Evolutionary conservation across 2,329 filamentous ascomycete species (phyloP).

Genomic region (Ceratocystis cubensis): DNA sequence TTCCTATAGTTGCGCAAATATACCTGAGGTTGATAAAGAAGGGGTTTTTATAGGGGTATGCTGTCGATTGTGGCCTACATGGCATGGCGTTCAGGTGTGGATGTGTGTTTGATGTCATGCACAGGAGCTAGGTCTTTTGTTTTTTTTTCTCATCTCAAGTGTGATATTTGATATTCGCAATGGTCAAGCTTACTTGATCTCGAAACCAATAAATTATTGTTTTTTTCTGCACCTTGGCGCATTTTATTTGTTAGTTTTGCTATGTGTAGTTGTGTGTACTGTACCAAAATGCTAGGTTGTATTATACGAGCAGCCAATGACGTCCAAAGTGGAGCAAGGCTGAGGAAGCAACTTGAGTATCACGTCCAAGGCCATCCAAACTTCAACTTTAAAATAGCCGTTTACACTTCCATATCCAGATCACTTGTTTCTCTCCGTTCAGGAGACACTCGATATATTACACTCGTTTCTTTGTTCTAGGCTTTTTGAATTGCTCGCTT

Average conservation of each 20-base stretch:
- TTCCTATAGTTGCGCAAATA: conserved; percentile 19
- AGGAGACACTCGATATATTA: background rate
- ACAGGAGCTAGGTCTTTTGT: background rate
- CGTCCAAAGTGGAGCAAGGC: conserved; percentile 14
- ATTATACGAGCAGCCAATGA: background rate
- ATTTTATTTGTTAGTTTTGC: background rate
- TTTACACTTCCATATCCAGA: background rate
- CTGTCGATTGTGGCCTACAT: background rate
- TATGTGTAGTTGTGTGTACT: background rate
- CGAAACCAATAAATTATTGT: background rate
- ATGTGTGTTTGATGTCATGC: conserved; percentile 4
- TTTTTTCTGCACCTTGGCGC: background rate
- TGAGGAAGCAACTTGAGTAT: background rate
- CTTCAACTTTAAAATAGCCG: background rate
- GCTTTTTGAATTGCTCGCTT: background rate
- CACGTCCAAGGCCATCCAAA: background rate
- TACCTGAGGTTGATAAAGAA: conserved; percentile 10
- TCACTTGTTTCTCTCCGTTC: background rate
- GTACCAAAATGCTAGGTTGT: background rate
- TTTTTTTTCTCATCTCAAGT: conserved; percentile 2
- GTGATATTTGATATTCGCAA: background rate
- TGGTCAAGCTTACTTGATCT: background rate
- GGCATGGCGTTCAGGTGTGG: conserved; percentile 1
- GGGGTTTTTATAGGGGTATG: background rate
- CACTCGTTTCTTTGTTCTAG: background rate